Evolutionary conservation across 2,329 filamentous ascomycete genomes (phyloP).

Genomic region (Pseudogymnoascus pannorum): DNA sequence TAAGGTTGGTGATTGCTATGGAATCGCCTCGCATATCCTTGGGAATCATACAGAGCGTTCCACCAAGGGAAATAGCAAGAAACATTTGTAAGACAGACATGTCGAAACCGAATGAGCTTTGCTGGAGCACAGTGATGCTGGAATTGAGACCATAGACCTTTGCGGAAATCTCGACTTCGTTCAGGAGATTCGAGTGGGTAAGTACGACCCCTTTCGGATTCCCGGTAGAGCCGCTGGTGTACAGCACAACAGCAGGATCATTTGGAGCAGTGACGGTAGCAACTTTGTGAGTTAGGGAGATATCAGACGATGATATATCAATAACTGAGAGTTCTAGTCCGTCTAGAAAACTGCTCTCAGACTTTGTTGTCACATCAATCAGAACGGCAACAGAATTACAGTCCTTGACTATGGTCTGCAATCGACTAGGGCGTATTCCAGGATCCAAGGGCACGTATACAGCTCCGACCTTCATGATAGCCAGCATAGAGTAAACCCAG

Average conservation of each 20-base stretch:
- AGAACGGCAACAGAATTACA: no score
- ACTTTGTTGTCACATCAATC: no score
- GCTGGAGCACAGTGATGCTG: background rate
- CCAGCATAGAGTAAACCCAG: no score
- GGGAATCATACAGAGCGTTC: background rate
- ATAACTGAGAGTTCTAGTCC: no score
- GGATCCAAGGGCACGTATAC: no score
- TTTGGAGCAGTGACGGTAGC: background rate
- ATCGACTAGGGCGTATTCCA: no score
- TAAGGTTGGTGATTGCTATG: background rate
- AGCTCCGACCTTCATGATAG: no score
- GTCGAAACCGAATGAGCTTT: conserved; percentile 1
- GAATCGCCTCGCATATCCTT: background rate
- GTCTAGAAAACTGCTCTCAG: no score
- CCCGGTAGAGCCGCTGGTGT: conserved; percentile 16
- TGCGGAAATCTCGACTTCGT: conserved; percentile 19
- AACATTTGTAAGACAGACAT: background rate
- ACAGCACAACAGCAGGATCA: conserved; percentile 9
- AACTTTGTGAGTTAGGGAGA: no score
- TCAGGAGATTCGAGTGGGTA: conserved; percentile 19
- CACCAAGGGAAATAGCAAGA: background rate
- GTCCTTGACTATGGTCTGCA: no score
- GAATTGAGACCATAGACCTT: background rate
- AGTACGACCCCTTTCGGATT: conserved; percentile 22
- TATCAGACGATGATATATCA: no score